Evolutionary conservation across 441 rosid genomes (phyloP).

Genomic region (Manihot esculenta): DNA sequence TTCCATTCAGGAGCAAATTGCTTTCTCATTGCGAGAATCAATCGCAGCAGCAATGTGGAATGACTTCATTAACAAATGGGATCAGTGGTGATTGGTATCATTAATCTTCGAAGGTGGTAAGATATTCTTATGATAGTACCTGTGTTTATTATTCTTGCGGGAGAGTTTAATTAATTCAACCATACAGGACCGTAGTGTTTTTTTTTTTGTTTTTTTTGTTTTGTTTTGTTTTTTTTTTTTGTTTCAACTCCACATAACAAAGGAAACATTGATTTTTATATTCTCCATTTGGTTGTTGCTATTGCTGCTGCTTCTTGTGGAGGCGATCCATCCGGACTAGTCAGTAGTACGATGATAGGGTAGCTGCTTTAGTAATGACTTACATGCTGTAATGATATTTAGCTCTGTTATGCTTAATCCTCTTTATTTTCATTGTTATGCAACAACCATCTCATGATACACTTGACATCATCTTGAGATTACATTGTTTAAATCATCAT

Average conservation of each 20-base stretch:
- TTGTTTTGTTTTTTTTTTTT: no score
- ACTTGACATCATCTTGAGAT: not conserved
- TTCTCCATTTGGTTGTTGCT: not conserved
- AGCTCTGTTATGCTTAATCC: not conserved
- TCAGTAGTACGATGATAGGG: no score
- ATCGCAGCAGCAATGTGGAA: slow-evolving; percentile 74
- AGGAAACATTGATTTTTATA: not conserved
- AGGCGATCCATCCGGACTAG: no score
- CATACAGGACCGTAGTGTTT: not conserved
- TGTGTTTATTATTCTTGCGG: no score
- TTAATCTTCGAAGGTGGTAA: not conserved
- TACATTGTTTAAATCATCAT: no score
- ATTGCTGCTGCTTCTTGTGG: no score
- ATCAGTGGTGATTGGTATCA: slow-evolving; percentile 53
- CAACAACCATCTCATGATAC: not conserved
- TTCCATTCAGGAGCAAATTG: slow-evolving; percentile 48
- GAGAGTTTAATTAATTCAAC: not conserved
- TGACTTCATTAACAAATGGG: slow-evolving; percentile 74
- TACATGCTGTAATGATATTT: no score
- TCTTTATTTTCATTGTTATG: not conserved
- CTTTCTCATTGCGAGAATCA: slow-evolving; percentile 55
- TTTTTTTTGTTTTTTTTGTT: no score
- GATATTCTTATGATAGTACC: not conserved
- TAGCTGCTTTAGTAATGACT: no score
- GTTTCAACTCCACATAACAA: not conserved